These are phyloP conservation scores for Pezicula rhizophila DNA, from an alignment of 2,329 filamentous ascomycete species.

Conservation along the genomic window DNA sequence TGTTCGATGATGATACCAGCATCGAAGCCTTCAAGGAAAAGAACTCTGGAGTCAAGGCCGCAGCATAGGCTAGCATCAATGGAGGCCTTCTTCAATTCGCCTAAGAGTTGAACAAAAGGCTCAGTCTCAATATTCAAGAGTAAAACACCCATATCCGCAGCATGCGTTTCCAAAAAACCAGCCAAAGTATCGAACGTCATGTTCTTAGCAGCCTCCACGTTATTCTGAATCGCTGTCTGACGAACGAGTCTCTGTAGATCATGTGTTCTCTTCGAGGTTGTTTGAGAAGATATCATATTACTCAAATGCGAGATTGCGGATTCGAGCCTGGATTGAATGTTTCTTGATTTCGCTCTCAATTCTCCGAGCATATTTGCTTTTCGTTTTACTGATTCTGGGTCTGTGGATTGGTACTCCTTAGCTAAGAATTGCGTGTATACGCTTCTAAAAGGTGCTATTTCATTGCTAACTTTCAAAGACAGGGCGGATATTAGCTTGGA, in stretches of 20 bases:
- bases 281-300: slow-evolving; percentile 24
- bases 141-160: slow-evolving; percentile 17
- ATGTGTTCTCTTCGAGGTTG: slow-evolving; percentile 23
- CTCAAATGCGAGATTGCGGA: slow-evolving; percentile 14
- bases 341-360: slow-evolving; percentile 10
- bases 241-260: slow-evolving; percentile 22
- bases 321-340: slow-evolving; percentile 9
- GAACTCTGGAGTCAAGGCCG: slow-evolving; percentile 15
- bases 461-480: slow-evolving; percentile 8
- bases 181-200: slow-evolving; percentile 19
- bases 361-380: slow-evolving; percentile 13
- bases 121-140: slow-evolving; percentile 14
- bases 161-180: slow-evolving; percentile 11
- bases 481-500: slow-evolving; percentile 4
- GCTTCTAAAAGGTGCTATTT: slow-evolving; percentile 6
- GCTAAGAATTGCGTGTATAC: slow-evolving; percentile 12
- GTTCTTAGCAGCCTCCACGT: slow-evolving; percentile 18
- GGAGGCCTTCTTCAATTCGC: slow-evolving; percentile 6
- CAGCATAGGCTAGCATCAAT: slow-evolving; percentile 11
- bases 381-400: slow-evolving; percentile 10
- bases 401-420: slow-evolving; percentile 5
- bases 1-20: slow-evolving; percentile 19
- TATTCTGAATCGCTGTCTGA: slow-evolving; percentile 20
- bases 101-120: slow-evolving; percentile 11
- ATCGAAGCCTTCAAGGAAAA: slow-evolving; percentile 15